Percentiles rank a stretch among this genome's conserved stretches.
Conservation (phyloP, 257 asterid species). For the Salvia rosmarinus region DNA sequence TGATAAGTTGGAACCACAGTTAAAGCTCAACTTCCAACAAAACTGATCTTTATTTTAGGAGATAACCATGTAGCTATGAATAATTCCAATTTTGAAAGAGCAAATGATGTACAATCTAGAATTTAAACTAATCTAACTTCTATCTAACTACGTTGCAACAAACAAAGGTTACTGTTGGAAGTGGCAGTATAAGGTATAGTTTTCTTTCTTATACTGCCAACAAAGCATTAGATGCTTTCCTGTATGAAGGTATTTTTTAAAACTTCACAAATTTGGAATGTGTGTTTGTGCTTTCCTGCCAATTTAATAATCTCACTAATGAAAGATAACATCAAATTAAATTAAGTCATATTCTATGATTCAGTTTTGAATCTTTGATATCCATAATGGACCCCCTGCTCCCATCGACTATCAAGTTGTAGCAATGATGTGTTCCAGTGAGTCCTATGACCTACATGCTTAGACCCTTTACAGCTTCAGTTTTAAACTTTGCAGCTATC, state of each 20-base stretch:
- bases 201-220: background rate
- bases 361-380: no score
- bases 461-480: background rate
- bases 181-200: background rate
- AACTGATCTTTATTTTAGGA: slow-evolving; percentile 2
- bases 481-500: slow-evolving; percentile 6
- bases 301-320: background rate
- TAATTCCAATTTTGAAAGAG: no score
- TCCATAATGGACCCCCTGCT: no score
- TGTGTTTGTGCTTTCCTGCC: slow-evolving; percentile 13
- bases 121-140: background rate
- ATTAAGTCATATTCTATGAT: no score
- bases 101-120: slow-evolving; percentile 1
- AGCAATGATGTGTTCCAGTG: background rate
- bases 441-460: background rate
- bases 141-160: background rate
- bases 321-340: no score
- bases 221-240: background rate
- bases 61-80: slow-evolving; percentile 6
- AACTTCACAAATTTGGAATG: background rate
- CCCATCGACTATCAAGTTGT: slow-evolving; percentile 5
- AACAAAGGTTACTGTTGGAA: background rate
- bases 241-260: slow-evolving; percentile 1
- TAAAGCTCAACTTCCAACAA: no score
- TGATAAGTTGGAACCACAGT: background rate